Evolutionary conservation across 805 yeast species (phyloP), one percentile per base, ranked within the genome.

Genomic region (Suhomyces vadensis): DNA sequence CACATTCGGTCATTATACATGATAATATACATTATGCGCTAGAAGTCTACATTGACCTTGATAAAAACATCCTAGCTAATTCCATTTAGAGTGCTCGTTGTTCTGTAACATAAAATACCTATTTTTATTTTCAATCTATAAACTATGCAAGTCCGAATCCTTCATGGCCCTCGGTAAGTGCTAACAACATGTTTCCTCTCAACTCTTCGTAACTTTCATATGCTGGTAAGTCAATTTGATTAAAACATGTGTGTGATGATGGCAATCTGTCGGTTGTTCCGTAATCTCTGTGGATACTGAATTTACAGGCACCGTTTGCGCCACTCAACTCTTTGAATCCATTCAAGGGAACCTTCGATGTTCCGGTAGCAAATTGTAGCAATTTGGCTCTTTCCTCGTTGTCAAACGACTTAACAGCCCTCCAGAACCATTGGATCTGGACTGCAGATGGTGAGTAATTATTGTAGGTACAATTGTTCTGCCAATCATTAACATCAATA

Each of bases 401-500:
- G 57, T 89, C 97, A 67, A 94, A 94, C 1, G 97, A 87, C 56
- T 89, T 81, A 10, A 94, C 97, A 1, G 97, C 96, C 60, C 97
- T 76, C 99, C 99, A 94, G 68, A 94, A 94, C 87, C 97, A 92
- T 58, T 85, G 90, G 44, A 94, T 83, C 60, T 91, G 97, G 23
- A 87, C 82, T 2, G 95, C 87, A 1, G 87, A 76, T 1, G 91
- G 76, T 0, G 89, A 78, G 62, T 92, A 94, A 60, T 90, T 92
- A 38, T 79, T 84, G 65, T 94, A 85, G 1, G 70, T 74, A 1
- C 97, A 80, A 60, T 94, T 87, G 57, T 81, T 83, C 52, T 87
- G 86, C 99, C 99, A 94, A 60, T 94, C 99, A 53, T 83, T 88
- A 16, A 92, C 92, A 67, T 89, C 96, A 56, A 94, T 90, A 56